Evolutionary conservation across 495 filamentous ascomycete species (phyloP).

Genomic region (Achaetomiella virescens): DNA sequence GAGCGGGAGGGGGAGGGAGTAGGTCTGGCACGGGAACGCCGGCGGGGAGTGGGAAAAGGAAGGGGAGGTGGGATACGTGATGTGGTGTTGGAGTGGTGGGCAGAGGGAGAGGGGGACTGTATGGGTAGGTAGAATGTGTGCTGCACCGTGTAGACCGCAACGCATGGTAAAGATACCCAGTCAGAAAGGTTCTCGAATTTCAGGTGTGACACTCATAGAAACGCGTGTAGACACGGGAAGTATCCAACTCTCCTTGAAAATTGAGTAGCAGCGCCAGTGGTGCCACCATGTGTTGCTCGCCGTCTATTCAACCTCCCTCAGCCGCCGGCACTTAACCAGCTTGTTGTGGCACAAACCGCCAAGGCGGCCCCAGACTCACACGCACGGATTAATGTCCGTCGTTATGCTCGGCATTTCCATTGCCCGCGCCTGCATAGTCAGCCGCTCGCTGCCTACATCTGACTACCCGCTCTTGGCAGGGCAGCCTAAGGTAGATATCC

Average conservation of each 20-base stretch:
- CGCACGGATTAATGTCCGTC: neutral
- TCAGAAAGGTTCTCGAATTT: too few species aligned
- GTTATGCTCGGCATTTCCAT: neutral
- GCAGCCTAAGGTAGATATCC: neutral
- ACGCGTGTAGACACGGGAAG: too few species aligned
- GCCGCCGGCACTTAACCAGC: neutral
- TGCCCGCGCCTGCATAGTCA: neutral
- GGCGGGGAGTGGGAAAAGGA: constrained; percentile 39
- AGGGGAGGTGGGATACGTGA: constrained; percentile 46
- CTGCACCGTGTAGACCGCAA: too few species aligned
- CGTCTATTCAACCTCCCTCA: too few species aligned
- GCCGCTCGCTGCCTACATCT: neutral
- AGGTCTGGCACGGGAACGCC: constrained; percentile 34
- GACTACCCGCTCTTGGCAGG: neutral
- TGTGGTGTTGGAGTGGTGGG: neutral
- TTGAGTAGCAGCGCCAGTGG: too few species aligned
- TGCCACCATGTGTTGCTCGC: too few species aligned
- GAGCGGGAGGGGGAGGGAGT: constrained; percentile 28
- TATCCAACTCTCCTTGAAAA: too few species aligned
- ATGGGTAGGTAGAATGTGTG: neutral
- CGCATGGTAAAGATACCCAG: too few species aligned
- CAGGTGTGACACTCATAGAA: too few species aligned
- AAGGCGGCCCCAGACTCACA: neutral
- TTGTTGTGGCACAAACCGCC: neutral
- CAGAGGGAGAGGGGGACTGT: neutral